These are phyloP conservation scores for Plasmodium berghei DNA, from an alignment of 169 alveolate genomes.

Conservation along the genomic window DNA sequence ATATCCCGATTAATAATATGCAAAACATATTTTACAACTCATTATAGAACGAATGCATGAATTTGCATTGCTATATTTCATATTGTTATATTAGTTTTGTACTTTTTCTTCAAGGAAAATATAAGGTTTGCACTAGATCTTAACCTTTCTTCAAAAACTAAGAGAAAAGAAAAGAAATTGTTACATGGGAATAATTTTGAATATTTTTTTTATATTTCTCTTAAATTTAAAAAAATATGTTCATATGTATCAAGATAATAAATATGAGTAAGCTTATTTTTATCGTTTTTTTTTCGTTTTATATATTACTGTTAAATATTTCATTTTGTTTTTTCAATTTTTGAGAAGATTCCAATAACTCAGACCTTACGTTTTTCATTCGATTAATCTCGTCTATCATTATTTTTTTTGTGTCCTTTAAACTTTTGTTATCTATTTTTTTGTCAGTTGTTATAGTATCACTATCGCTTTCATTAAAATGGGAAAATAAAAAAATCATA, in stretches of 20 bases:
- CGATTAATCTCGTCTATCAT: constrained; percentile 72
- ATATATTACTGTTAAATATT: constrained; percentile 46
- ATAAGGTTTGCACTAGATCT: constrained; percentile 59
- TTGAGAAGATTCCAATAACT: constrained; percentile 58
- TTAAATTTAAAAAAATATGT: too few relatives aligned
- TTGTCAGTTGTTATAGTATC: neutral
- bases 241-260: too few relatives aligned
- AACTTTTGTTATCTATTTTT: constrained; percentile 17
- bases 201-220: neutral
- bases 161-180: neutral
- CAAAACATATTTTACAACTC: neutral
- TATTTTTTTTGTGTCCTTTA: constrained; percentile 70
- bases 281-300: constrained; percentile 9
- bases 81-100: neutral
- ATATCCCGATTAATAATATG: too few relatives aligned
- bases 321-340: constrained; percentile 70
- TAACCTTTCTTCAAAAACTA: constrained; percentile 50
- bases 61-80: neutral
- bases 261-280: neutral
- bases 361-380: constrained; percentile 68
- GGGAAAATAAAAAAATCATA: neutral
- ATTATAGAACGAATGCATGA: neutral
- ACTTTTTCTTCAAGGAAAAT: constrained; percentile 67
- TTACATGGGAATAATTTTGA: neutral
- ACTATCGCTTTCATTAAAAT: constrained; percentile 7